These are phyloP conservation scores for Phytophthora ohioensis DNA, from an alignment of 352 stramenopile species.

Conservation along the genomic window DNA sequence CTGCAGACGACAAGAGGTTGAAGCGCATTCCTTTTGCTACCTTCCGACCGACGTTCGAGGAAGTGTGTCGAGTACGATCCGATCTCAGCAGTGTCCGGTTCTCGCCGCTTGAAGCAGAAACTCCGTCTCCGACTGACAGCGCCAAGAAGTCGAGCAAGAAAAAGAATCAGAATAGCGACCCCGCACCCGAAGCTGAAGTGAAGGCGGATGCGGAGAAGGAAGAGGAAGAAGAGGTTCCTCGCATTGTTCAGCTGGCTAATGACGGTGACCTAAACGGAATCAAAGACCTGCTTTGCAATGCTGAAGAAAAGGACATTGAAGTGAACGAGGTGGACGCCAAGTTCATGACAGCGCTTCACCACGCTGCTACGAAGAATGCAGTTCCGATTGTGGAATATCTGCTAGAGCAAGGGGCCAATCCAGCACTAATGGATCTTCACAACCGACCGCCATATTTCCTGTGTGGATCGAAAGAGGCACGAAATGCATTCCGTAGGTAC, in stretches of 20 bases:
- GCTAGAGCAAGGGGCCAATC: constrained; percentile 86
- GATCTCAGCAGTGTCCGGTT: constrained; percentile 78
- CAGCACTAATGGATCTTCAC: constrained; percentile 82
- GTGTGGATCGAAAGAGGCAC: constrained; percentile 86
- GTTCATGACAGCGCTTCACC: constrained; percentile 84
- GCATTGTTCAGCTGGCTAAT: constrained; percentile 54
- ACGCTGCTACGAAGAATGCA: constrained; percentile 63
- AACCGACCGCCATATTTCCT: constrained; percentile 91
- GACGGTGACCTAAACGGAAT: constrained; percentile 45
- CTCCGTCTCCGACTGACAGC: constrained; percentile 25
- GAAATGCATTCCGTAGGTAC: constrained; percentile 93
- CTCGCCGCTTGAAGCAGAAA: constrained; percentile 51
- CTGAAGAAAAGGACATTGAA: constrained; percentile 31
- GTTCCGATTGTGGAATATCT: constrained; percentile 71
- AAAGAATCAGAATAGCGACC: constrained; percentile 31
- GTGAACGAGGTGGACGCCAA: constrained; percentile 68
- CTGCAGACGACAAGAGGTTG: constrained; percentile 63
- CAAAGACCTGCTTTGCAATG: constrained; percentile 49
- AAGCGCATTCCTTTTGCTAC: constrained; percentile 87
- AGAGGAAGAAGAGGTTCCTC: constrained; percentile 40
- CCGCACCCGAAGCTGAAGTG: background rate
- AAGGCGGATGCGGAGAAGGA: constrained; percentile 19
- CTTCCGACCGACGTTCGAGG: constrained; percentile 87
- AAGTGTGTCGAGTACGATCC: constrained; percentile 79
- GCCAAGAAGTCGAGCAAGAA: constrained; percentile 42